Conservation (phyloP, 129 eudicot genomes). For the Arctium minus region DNA sequence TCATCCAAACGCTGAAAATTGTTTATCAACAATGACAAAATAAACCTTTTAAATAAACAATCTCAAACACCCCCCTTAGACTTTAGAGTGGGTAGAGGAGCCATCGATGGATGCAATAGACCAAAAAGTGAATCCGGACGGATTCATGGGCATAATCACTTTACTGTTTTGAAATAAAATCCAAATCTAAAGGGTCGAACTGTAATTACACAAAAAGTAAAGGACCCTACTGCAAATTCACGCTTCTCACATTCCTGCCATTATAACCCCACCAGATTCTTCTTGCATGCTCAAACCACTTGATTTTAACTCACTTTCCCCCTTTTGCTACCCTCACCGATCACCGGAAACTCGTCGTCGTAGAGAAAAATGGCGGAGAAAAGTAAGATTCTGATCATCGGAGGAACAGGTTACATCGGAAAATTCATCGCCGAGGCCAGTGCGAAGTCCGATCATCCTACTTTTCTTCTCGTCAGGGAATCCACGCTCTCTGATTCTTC, state of each 20-base stretch:
- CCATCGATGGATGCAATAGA: neutral
- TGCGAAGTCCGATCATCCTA: slow-evolving; percentile 42
- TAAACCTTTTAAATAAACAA: too few species aligned
- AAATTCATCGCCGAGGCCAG: slow-evolving; percentile 43
- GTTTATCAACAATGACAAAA: too few species aligned
- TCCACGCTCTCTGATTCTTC: slow-evolving; percentile 38
- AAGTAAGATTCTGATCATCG: slow-evolving; percentile 44
- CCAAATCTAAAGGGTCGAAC: neutral
- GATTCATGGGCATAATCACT: slow-evolving; percentile 8
- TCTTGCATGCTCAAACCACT: slow-evolving; percentile 1
- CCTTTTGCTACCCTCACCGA: neutral
- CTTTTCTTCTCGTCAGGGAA: slow-evolving; percentile 39
- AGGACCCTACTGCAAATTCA: neutral
- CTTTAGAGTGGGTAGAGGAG: too few species aligned
- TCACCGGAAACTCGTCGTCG: neutral
- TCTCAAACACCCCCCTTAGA: too few species aligned
- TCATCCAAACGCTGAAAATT: too few species aligned
- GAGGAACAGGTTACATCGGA: slow-evolving; percentile 53
- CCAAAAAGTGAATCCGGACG: slow-evolving; percentile 16
- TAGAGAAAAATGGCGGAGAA: slow-evolving; percentile 25
- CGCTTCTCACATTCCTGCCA: neutral
- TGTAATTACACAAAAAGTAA: neutral
- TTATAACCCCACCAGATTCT: neutral
- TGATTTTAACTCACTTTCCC: neutral
- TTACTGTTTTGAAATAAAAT: neutral